Percentiles rank a stretch among this genome's conserved stretches.
Conservation (phyloP, 2,329 filamentous ascomycete species). For the Mycosphaerella arachidis region DNA sequence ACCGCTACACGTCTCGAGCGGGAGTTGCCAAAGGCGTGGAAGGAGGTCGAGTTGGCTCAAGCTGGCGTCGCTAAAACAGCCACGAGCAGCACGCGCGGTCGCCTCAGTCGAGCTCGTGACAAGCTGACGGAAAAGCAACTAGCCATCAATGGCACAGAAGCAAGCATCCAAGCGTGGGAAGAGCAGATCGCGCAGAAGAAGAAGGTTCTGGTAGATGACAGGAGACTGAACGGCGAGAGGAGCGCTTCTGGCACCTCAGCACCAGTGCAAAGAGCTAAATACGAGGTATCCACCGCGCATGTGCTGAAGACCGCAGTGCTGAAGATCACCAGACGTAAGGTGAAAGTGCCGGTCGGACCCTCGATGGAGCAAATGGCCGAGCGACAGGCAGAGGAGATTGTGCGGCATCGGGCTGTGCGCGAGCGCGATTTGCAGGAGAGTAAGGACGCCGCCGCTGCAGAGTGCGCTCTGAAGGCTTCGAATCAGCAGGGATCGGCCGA, state of each 20-base stretch:
- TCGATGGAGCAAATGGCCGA: not conserved
- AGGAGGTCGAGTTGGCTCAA: not conserved
- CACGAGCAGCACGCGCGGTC: not conserved
- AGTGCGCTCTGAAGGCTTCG: not conserved
- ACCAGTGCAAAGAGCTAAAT: not conserved
- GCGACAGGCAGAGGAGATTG: not conserved
- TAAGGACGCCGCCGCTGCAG: not conserved
- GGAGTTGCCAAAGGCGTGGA: not conserved
- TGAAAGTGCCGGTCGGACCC: not conserved
- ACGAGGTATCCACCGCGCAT: not conserved
- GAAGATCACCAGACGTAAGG: not conserved
- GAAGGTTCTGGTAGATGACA: not conserved
- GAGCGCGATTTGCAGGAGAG: not conserved
- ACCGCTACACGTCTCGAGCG: not conserved
- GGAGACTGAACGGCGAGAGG: not conserved
- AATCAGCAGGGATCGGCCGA: not conserved
- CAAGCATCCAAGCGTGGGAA: not conserved
- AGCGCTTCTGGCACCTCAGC: not conserved
- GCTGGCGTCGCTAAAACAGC: not conserved
- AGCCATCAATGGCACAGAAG: not conserved
- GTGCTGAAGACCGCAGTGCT: not conserved
- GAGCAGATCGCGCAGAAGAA: not conserved
- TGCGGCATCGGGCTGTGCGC: not conserved
- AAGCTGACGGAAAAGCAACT: not conserved
- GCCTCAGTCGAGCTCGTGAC: not conserved